These are phyloP conservation scores for Verticillium isaacii DNA, from an alignment of 2,329 filamentous ascomycete genomes.

Conservation along the genomic window DNA sequence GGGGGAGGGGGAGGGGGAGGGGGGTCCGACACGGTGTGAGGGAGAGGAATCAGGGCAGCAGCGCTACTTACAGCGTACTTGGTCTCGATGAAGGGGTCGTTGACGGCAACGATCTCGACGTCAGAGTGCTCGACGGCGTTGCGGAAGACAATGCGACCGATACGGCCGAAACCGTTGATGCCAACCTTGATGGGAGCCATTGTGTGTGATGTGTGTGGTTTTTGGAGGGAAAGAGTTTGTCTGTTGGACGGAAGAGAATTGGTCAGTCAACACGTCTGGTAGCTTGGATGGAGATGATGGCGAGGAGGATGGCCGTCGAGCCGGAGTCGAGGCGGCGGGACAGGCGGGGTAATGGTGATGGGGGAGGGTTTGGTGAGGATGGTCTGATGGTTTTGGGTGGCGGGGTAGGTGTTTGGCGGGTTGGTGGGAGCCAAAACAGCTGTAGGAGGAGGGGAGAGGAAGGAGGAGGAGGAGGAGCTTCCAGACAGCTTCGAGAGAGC, in stretches of 20 bases:
- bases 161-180: constrained; percentile 99
- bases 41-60: too few species aligned
- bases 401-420: neutral
- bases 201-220: constrained; percentile 14
- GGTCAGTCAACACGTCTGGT: neutral
- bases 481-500: neutral
- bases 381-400: neutral
- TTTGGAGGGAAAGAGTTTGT: neutral
- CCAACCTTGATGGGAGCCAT: constrained; percentile 68
- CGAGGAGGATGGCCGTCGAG: neutral
- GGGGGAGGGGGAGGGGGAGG: neutral
- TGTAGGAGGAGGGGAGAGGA: neutral
- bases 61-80: constrained; percentile 82
- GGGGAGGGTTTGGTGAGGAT: neutral
- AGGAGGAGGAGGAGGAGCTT: neutral
- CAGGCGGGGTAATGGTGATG: neutral
- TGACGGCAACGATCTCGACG: constrained; percentile 91
- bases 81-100: constrained; percentile 99
- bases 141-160: constrained; percentile 98
- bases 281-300: neutral
- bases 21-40: too few species aligned
- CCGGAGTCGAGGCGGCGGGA: neutral
- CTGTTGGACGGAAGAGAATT: neutral
- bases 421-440: neutral
- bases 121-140: constrained; percentile 89